A percentile compares a stretch with the other conserved stretches of the same genome.
Conservation (phyloP, 371 early-diverging fungal species). For the Mortierella sp. region DNA sequence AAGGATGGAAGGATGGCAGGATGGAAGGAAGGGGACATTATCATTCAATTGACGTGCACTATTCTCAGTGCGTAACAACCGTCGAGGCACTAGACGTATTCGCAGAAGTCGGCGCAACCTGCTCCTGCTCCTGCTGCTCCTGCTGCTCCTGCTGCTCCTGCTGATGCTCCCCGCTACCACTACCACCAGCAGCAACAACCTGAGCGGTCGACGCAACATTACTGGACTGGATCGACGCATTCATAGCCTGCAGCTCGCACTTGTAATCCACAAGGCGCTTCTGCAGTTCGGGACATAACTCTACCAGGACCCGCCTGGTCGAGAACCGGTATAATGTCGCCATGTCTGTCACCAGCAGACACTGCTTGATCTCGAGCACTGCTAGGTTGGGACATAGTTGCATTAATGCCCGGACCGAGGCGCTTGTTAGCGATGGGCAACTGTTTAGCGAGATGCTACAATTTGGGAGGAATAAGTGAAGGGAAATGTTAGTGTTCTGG, state of each 20-base stretch:
- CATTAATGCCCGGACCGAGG: constrained; percentile 63
- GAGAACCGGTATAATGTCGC: constrained; percentile 52
- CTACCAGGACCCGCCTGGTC: constrained; percentile 46
- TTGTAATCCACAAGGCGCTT: constrained; percentile 49
- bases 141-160: constrained; percentile 9
- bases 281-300: constrained; percentile 52
- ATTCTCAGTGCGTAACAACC: neutral
- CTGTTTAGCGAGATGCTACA: constrained; percentile 69
- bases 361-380: constrained; percentile 75
- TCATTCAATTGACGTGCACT: neutral
- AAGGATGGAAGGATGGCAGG: neutral
- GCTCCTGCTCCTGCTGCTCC: neutral
- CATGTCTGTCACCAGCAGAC: constrained; percentile 58
- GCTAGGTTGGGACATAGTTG: constrained; percentile 65
- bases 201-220: constrained; percentile 20
- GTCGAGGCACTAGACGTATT: neutral
- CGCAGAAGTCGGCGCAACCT: neutral
- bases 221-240: constrained; percentile 31
- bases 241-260: constrained; percentile 48
- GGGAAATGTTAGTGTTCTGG: neutral
- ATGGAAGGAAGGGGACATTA: neutral
- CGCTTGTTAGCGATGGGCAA: constrained; percentile 69
- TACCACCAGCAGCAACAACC: neutral
- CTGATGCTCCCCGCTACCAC: neutral
- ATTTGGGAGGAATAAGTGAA: neutral